A percentile compares a stretch with the other conserved stretches of the same genome.
phyloP scores from a whole-genome alignment of 2,329 filamentous ascomycete species.

The Ceratocystis cacaofunesta region DNA sequence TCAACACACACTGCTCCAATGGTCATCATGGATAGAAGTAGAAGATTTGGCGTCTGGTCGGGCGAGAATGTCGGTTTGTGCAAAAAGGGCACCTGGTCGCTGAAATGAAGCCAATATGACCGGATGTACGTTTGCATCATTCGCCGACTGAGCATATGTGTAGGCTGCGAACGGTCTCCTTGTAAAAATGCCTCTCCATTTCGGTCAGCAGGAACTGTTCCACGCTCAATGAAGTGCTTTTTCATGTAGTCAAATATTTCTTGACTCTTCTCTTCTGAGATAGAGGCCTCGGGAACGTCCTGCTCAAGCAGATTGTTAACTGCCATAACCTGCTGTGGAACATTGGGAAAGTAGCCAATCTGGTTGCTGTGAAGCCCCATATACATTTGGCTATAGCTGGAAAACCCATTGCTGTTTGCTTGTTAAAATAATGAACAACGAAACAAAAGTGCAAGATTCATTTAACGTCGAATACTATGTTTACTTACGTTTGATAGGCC shows the following conservation, averaged over 20 bases:
- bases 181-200: conserved; percentile 33
- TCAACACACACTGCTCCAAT: conserved; percentile 85
- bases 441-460: background rate
- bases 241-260: conserved; percentile 72
- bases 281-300: conserved; percentile 58
- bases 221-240: conserved; percentile 64
- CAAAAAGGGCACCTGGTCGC: conserved; percentile 83
- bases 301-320: conserved; percentile 75
- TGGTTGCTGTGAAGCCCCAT: conserved; percentile 22
- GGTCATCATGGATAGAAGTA: conserved; percentile 78
- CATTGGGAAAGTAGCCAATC: conserved; percentile 42
- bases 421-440: background rate
- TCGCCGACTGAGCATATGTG: conserved; percentile 60
- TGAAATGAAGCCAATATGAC: conserved; percentile 91
- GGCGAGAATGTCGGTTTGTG: conserved; percentile 89
- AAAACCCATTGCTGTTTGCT: conserved; percentile 11
- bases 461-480: background rate
- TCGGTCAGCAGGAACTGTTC: conserved; percentile 36
- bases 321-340: conserved; percentile 69
- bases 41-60: conserved; percentile 68
- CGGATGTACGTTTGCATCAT: conserved; percentile 95
- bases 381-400: conserved; percentile 16
- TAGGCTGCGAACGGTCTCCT: conserved; percentile 54
- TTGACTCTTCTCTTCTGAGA: conserved; percentile 78
- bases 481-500: conserved; percentile 19